These are phyloP conservation scores for Ceriops zippeliana DNA, from an alignment of 345 rosid genomes.

Conservation along the genomic window DNA sequence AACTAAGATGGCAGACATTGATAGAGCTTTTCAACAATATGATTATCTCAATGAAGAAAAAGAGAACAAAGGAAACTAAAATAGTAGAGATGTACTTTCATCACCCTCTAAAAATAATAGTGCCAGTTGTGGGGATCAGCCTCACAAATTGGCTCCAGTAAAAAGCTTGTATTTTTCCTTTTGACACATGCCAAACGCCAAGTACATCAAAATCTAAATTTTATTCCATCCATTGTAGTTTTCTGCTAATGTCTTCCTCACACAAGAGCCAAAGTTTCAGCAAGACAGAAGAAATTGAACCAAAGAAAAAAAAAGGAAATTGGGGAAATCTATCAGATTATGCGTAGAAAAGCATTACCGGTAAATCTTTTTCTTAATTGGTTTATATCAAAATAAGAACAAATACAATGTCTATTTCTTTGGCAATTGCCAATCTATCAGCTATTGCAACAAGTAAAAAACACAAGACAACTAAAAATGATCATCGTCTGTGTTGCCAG, in stretches of 20 bases:
- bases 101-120: too few species aligned
- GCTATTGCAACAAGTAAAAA: neutral
- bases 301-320: neutral
- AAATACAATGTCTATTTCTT: neutral
- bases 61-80: too few species aligned
- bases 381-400: neutral
- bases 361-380: neutral
- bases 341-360: neutral
- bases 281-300: constrained; percentile 9
- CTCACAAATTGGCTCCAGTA: too few species aligned
- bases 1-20: neutral
- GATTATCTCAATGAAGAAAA: too few species aligned
- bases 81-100: too few species aligned
- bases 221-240: neutral
- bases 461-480: neutral
- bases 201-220: neutral
- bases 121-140: too few species aligned
- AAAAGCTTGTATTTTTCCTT: too few species aligned
- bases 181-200: too few species aligned
- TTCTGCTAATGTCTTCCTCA: too few species aligned
- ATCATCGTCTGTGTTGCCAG: neutral
- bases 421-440: neutral
- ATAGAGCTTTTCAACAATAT: too few species aligned
- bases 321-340: neutral
- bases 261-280: neutral